phyloP scores from a whole-genome alignment of 345 rosid species.

The Eucalyptus sideroxylon region DNA sequence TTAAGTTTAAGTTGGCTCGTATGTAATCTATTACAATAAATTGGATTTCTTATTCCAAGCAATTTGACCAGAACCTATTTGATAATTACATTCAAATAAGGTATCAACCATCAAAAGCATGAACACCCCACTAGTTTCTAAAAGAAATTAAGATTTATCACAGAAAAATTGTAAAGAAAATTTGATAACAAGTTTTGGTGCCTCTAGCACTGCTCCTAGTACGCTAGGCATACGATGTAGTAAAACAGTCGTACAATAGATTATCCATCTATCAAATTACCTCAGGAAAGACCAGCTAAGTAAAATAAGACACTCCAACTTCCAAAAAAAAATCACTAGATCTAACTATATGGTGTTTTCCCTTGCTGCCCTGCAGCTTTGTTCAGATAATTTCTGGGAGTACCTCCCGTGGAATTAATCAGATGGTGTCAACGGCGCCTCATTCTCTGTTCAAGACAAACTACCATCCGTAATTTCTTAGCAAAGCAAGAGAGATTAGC shows the following conservation, averaged over 20 bases:
- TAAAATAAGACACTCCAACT: not conserved
- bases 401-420: not conserved
- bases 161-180: not conserved
- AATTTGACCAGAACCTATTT: not conserved
- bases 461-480: too few relatives aligned
- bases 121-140: not conserved
- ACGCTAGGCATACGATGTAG: not conserved
- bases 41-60: not conserved
- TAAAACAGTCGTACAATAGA: not conserved
- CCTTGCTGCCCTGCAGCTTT: not conserved
- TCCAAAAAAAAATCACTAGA: not conserved
- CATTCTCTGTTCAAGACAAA: too few relatives aligned
- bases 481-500: too few relatives aligned
- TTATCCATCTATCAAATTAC: not conserved
- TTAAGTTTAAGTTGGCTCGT: too few relatives aligned
- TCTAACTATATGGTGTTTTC: not conserved
- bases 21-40: too few relatives aligned
- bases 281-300: not conserved
- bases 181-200: not conserved
- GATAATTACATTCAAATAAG: not conserved
- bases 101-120: not conserved
- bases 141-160: not conserved
- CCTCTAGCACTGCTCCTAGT: not conserved
- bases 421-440: not conserved
- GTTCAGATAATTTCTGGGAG: not conserved